Conservation (phyloP, 257 asterid genomes). For the Penstemon barbatus region DNA sequence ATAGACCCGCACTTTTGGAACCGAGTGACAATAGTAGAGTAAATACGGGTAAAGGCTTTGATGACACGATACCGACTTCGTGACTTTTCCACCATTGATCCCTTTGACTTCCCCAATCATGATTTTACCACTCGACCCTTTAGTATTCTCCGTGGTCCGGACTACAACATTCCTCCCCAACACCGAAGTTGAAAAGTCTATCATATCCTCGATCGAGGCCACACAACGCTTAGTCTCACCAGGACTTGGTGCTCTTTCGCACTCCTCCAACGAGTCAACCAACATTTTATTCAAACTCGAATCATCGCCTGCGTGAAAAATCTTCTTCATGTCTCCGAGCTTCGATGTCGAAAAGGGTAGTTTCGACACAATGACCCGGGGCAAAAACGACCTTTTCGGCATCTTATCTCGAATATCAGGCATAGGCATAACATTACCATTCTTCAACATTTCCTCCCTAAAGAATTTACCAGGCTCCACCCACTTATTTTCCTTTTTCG, state of each 20-base stretch:
- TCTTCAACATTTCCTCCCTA: conserved; percentile 61
- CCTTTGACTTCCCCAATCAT: conserved; percentile 51
- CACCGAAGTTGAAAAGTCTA: conserved; percentile 36
- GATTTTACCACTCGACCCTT: conserved; percentile 46
- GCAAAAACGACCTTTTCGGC: conserved; percentile 83
- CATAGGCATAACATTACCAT: conserved; percentile 66
- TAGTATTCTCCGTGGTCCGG: conserved; percentile 40
- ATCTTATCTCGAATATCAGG: conserved; percentile 70
- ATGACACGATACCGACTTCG: conserved; percentile 62
- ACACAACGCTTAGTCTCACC: conserved; percentile 60
- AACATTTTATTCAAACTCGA: conserved; percentile 44
- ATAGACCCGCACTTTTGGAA: conserved; percentile 59
- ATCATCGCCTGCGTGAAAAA: conserved; percentile 56
- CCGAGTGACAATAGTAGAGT: conserved; percentile 69
- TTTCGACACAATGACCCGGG: conserved; percentile 57
- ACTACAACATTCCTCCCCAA: conserved; percentile 56
- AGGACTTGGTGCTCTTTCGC: conserved; percentile 54
- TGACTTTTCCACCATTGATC: conserved; percentile 55
- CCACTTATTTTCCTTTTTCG: conserved; percentile 42
- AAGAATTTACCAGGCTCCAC: conserved; percentile 76
- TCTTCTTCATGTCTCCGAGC: conserved; percentile 35
- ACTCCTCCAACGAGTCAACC: conserved; percentile 38
- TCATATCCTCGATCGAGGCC: conserved; percentile 46
- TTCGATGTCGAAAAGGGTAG: conserved; percentile 62
- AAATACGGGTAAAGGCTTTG: conserved; percentile 54